Percentiles rank a stretch among this genome's conserved stretches.
Evolutionary conservation across 768 basidiomycete species (phyloP).

Genomic region (Kwoniella dejecticola): DNA sequence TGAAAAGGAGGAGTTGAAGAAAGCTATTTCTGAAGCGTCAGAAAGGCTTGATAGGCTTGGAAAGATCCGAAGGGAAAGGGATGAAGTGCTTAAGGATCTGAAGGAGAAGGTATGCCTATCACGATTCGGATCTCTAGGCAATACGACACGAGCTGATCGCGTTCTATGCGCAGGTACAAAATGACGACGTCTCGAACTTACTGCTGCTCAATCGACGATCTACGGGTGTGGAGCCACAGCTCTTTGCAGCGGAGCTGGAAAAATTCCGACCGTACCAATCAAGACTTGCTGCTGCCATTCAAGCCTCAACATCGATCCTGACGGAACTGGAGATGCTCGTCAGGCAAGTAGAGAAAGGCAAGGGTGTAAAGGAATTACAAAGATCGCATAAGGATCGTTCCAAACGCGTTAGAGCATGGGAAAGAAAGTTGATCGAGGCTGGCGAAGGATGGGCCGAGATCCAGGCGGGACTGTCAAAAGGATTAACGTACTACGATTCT

Average conservation of each 20-base stretch:
- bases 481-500: constrained; percentile 83
- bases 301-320: constrained; percentile 71
- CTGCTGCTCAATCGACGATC: constrained; percentile 88
- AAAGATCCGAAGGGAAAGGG: constrained; percentile 81
- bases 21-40: constrained; percentile 53
- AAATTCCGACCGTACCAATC: constrained; percentile 93
- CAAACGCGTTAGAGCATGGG: constrained; percentile 72
- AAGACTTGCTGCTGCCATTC: constrained; percentile 73
- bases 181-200: constrained; percentile 93
- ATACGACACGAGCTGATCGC: constrained; percentile 7
- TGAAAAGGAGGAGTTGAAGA: constrained; percentile 72
- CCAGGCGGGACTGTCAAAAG: constrained; percentile 81
- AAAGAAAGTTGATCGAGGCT: constrained; percentile 71
- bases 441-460: constrained; percentile 85
- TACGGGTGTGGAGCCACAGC: constrained; percentile 73
- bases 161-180: constrained; percentile 68
- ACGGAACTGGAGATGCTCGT: constrained; percentile 75
- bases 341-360: constrained; percentile 71
- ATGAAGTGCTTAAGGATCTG: constrained; percentile 84
- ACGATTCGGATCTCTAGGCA: background rate
- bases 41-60: constrained; percentile 68
- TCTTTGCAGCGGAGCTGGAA: constrained; percentile 91
- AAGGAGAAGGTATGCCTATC: constrained; percentile 78
- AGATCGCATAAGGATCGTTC: constrained; percentile 81
- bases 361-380: constrained; percentile 74